A percentile compares a stretch with the other conserved stretches of the same genome.
Conservation (phyloP, 2,329 filamentous ascomycete genomes). For the Colletotrichum trifolii region DNA sequence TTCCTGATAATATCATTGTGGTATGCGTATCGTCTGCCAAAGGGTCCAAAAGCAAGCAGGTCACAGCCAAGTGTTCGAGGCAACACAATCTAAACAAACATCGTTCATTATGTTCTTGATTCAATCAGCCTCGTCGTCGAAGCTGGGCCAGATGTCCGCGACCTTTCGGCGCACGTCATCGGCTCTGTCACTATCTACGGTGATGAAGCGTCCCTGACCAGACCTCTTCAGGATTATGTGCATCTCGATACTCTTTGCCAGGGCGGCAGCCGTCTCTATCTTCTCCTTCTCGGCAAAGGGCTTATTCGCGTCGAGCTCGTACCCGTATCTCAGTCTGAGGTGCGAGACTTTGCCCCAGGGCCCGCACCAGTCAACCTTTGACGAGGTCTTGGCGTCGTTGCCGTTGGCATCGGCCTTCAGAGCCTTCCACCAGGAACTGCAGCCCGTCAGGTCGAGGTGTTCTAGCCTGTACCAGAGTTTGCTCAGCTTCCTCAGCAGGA, state of each 20-base stretch:
- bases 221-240: slow-evolving; percentile 58
- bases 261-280: slow-evolving; percentile 49
- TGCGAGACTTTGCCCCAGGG: slow-evolving; percentile 64
- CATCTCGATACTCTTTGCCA: slow-evolving; percentile 57
- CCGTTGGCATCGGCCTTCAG: slow-evolving; percentile 55
- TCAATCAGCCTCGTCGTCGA: too few relatives aligned
- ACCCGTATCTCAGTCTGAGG: slow-evolving; percentile 59
- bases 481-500: slow-evolving; percentile 66
- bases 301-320: slow-evolving; percentile 49
- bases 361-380: slow-evolving; percentile 62
- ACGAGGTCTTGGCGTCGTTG: slow-evolving; percentile 41
- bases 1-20: too few relatives aligned
- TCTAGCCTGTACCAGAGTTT: slow-evolving; percentile 67
- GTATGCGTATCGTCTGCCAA: too few relatives aligned
- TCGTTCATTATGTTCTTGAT: too few relatives aligned
- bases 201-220: slow-evolving; percentile 61
- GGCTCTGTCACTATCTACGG: slow-evolving; percentile 55
- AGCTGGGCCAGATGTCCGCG: too few relatives aligned
- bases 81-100: too few relatives aligned
- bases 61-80: too few relatives aligned
- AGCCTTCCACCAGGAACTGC: slow-evolving; percentile 64
- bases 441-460: slow-evolving; percentile 71
- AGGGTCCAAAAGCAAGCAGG: too few relatives aligned
- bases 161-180: neutral
- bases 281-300: slow-evolving; percentile 46